These are phyloP conservation scores for Podospora sp. DNA, from an alignment of 495 filamentous ascomycete species.

Conservation along the genomic window DNA sequence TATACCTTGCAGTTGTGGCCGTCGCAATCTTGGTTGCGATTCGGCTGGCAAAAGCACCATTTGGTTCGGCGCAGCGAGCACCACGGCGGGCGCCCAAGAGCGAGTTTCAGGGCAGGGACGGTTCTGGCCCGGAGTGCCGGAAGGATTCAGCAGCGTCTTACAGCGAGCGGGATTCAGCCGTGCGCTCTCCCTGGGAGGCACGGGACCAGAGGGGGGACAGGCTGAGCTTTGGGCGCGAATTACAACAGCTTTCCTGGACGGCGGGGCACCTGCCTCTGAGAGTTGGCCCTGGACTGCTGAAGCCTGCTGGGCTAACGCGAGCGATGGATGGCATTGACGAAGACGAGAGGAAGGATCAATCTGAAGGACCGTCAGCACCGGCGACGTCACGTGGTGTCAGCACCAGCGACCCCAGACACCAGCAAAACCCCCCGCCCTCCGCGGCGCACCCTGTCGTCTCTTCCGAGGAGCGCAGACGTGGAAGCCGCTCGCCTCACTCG, in stretches of 20 bases:
- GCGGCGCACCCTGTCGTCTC: conserved; percentile 4
- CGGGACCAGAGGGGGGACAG: conserved; percentile 12
- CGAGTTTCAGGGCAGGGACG: conserved; percentile 6
- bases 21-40: conserved; percentile 29
- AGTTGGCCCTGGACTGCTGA: conserved; percentile 18
- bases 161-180: conserved; percentile 17
- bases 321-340: conserved; percentile 30
- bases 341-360: conserved; percentile 27
- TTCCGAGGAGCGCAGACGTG: conserved; percentile 13
- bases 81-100: background rate
- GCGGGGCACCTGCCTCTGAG: conserved; percentile 17
- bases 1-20: conserved; percentile 37
- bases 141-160: conserved; percentile 30
- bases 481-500: conserved; percentile 20
- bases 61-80: conserved; percentile 2
- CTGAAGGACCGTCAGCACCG: conserved; percentile 28
- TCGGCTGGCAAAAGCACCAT: conserved; percentile 12
- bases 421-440: conserved; percentile 24
- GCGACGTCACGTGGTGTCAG: conserved; percentile 38
- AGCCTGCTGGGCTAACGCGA: conserved; percentile 19
- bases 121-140: conserved; percentile 8
- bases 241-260: conserved; percentile 17
- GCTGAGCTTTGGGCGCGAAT: conserved; percentile 4
- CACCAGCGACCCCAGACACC: conserved; percentile 24
- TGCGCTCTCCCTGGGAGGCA: conserved; percentile 11